Base-by-base conservation (phyloP, 192 early-diverging fungal genomes). In the Mortierella antarctica region DNA sequence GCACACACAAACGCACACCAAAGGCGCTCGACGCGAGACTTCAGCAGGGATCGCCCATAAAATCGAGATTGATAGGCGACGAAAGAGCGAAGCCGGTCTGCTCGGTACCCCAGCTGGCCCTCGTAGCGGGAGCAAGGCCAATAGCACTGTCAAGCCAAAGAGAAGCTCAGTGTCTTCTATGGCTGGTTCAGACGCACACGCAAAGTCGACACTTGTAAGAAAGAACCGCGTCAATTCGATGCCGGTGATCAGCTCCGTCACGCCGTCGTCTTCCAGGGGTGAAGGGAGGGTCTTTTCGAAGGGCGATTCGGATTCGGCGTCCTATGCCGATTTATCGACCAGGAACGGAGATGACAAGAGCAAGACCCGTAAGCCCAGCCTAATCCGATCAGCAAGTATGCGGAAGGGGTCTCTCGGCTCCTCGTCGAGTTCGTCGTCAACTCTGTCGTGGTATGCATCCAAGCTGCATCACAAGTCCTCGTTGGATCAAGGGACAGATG, bases 1-100 rank as follows among this genome's bases (percentile, higher is more conserved):
- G 67, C 92, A 93, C 53, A 92, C 91, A 9, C 91, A 92, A 55
- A 93, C 90, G 44, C 92, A 93, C 73, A 82, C 77, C n/a, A 80
- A 80, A 17, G 77, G 77, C 7, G 40, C 77, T 6, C 62, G 69
- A 4, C 77, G 77, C 3, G 77, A 80, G 44, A 67, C 77, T 31
- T 66, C 65, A 12, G 70, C 70, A 6, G 70, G 77, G 7, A 80
- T 80, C 17, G 70, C 69, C 17, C 62, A 56, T 57, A 80, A 80
- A 53, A 80, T 79, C 12, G 68, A 61, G 11, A n/a, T 60, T 15
- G 77, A 80, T 21, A 62, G 49, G 17, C 56, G 70, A 7, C 77
- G 77, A 44, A 71, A 71, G 54, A 80, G 77, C 13, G 77, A 71
- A 17, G 77, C 70, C 10, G 70, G 64, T 31, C 63, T 70, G 7